phyloP scores from a whole-genome alignment of 257 asterid genomes.

The Phtheirospermum japonicum region DNA sequence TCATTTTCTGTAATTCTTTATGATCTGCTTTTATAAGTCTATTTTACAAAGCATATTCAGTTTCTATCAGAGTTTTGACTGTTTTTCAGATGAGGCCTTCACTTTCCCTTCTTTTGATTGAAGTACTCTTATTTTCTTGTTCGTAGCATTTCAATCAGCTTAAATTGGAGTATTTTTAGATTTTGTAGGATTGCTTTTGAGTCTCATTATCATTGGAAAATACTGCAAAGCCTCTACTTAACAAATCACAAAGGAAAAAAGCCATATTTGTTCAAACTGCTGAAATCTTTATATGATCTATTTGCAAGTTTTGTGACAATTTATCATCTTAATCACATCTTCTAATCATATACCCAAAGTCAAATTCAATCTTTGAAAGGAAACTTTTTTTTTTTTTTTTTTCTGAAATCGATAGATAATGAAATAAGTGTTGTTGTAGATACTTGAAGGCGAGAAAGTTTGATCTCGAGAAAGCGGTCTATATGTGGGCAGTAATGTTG shows the following conservation, averaged over 20 bases:
- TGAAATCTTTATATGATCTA: background rate
- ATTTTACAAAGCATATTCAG: too few species aligned
- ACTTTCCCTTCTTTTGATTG: background rate
- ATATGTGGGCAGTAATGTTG: constrained; percentile 97
- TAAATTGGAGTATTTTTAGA: background rate
- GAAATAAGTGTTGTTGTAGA: constrained; percentile 43
- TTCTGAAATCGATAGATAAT: constrained; percentile 11
- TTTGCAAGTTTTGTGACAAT: too few species aligned
- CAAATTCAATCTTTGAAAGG: constrained; percentile 1
- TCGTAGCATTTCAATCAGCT: too few species aligned
- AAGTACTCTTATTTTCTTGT: too few species aligned
- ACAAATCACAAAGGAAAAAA: background rate
- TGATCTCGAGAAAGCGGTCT: constrained; percentile 82
- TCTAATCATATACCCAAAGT: too few species aligned
- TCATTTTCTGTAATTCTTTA: background rate
- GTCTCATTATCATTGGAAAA: background rate
- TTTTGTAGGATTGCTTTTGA: background rate
- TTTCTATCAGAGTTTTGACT: background rate
- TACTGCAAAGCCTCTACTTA: background rate
- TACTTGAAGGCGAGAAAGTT: constrained; percentile 93
- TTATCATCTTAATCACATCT: too few species aligned
- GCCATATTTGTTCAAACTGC: background rate
- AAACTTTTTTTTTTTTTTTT: background rate
- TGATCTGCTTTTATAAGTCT: background rate
- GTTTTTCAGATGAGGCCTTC: too few species aligned